These are phyloP conservation scores for Metschnikowia chrysomelidarum DNA, from an alignment of 805 yeast genomes.

Conservation along the genomic window DNA sequence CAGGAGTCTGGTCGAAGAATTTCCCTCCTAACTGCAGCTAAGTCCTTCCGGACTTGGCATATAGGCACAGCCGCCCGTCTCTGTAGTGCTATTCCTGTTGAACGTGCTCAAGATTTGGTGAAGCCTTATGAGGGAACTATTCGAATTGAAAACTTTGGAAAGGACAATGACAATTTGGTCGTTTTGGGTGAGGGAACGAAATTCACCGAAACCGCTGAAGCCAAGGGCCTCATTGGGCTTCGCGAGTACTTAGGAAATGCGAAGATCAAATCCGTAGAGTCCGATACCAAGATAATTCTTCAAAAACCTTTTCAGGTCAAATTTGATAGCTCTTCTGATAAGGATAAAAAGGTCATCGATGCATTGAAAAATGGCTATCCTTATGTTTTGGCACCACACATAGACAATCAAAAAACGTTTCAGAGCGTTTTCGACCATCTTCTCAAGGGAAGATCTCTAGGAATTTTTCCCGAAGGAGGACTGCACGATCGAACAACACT, in stretches of 20 bases:
- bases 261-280: slow-evolving; percentile 28
- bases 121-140: slow-evolving; percentile 31
- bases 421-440: slow-evolving; percentile 38
- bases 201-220: slow-evolving; percentile 32
- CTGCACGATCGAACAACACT: slow-evolving; percentile 43
- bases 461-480: slow-evolving; percentile 46
- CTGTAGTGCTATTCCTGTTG: slow-evolving; percentile 40
- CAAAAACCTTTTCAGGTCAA: slow-evolving; percentile 25
- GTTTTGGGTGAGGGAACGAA: slow-evolving; percentile 34
- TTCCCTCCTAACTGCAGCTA: slow-evolving; percentile 38
- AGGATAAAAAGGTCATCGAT: slow-evolving; percentile 16
- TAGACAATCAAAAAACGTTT: slow-evolving; percentile 37
- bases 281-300: slow-evolving; percentile 29
- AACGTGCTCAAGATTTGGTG: slow-evolving; percentile 41
- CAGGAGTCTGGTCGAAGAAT: slow-evolving; percentile 31
- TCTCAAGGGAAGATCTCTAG: slow-evolving; percentile 32
- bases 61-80: slow-evolving; percentile 34
- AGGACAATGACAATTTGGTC: slow-evolving; percentile 17
- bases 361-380: slow-evolving; percentile 27
- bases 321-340: slow-evolving; percentile 12
- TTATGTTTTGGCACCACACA: slow-evolving; percentile 38
- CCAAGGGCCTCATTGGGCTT: slow-evolving; percentile 38
- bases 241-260: slow-evolving; percentile 36
- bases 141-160: slow-evolving; percentile 19
- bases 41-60: slow-evolving; percentile 30